These are phyloP conservation scores for Antrodiella citrinella DNA, from an alignment of 768 basidiomycete species.

Conservation along the genomic window DNA sequence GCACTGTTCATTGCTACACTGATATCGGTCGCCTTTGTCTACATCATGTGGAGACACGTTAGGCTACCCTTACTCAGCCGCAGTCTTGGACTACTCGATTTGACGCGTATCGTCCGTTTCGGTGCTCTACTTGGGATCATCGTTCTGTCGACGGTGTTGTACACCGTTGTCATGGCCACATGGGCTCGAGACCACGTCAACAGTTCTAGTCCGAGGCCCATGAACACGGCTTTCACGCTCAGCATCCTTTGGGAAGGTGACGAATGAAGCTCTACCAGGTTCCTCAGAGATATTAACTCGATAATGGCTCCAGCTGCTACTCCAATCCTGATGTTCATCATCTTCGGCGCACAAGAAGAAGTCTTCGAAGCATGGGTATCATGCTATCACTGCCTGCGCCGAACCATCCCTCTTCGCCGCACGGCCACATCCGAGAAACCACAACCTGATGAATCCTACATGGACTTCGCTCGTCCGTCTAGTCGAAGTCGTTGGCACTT, in stretches of 20 bases:
- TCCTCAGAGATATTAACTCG: too few species aligned
- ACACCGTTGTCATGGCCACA: constrained; percentile 10
- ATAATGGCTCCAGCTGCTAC: constrained; percentile 13
- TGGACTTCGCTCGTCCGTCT: not conserved
- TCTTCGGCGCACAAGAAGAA: constrained; percentile 18
- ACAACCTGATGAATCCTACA: not conserved
- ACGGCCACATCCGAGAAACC: not conserved
- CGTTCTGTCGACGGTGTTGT: constrained; percentile 13
- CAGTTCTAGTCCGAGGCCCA: not conserved
- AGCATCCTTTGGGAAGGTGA: constrained; percentile 18
- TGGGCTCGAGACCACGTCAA: constrained; percentile 8
- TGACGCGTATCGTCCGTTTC: constrained; percentile 14
- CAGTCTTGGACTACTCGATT: constrained; percentile 4
- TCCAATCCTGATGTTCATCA: constrained; percentile 13
- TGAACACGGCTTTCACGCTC: not conserved
- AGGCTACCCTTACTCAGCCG: constrained; percentile 5
- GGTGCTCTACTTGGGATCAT: constrained; percentile 12
- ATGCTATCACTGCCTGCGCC: not conserved
- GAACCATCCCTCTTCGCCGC: not conserved
- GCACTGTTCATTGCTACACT: constrained; percentile 12
- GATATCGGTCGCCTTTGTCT: constrained; percentile 5
- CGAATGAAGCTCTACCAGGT: too few species aligned
- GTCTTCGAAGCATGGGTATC: constrained; percentile 14
- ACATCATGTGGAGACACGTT: constrained; percentile 11
- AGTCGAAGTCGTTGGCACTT: not conserved